Evolutionary conservation across 331 rosid species (phyloP).

Genomic region (Quercus lobata): DNA sequence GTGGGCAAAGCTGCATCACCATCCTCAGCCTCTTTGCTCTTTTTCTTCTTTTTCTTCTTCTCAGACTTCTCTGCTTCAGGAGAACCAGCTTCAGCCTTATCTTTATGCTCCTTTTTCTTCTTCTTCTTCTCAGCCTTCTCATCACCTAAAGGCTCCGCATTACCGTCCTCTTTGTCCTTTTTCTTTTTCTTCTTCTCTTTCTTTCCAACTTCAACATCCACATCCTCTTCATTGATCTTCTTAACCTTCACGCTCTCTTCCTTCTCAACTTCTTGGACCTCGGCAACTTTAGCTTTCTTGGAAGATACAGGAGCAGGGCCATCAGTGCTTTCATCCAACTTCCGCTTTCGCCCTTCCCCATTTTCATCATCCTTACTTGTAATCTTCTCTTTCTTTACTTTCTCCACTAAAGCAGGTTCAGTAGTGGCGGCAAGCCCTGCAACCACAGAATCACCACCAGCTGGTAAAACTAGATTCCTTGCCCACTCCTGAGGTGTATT

Average conservation of each 20-base stretch:
- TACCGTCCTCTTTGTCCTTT: slow-evolving; percentile 36
- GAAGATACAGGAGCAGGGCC: slow-evolving; percentile 24
- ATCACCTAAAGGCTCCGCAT: slow-evolving; percentile 23
- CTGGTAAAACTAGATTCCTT: slow-evolving; percentile 59
- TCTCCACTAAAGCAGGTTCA: slow-evolving; percentile 20
- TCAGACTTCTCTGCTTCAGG: slow-evolving; percentile 56
- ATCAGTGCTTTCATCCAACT: slow-evolving; percentile 26
- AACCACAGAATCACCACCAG: slow-evolving; percentile 62
- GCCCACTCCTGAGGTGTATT: slow-evolving; percentile 78
- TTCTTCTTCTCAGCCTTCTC: slow-evolving; percentile 39
- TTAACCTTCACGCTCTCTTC: slow-evolving; percentile 41
- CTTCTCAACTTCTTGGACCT: slow-evolving; percentile 33
- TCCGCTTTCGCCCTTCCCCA: slow-evolving; percentile 37
- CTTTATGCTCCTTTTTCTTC: slow-evolving; percentile 55
- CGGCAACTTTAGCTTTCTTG: slow-evolving; percentile 39
- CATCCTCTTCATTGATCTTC: slow-evolving; percentile 18
- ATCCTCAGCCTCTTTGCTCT: slow-evolving; percentile 39
- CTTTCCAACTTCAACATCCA: slow-evolving; percentile 34
- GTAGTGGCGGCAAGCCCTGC: slow-evolving; percentile 53
- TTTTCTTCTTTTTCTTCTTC: slow-evolving; percentile 73
- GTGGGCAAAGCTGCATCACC: slow-evolving; percentile 7
- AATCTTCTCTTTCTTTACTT: slow-evolving; percentile 25
- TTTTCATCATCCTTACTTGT: slow-evolving; percentile 18
- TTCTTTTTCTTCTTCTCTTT: slow-evolving; percentile 51
- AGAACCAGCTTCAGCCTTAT: slow-evolving; percentile 38